Percentiles rank a stretch among this genome's conserved stretches.
Conservation (phyloP, 805 yeast genomes). For the Pichia membranifaciens region DNA sequence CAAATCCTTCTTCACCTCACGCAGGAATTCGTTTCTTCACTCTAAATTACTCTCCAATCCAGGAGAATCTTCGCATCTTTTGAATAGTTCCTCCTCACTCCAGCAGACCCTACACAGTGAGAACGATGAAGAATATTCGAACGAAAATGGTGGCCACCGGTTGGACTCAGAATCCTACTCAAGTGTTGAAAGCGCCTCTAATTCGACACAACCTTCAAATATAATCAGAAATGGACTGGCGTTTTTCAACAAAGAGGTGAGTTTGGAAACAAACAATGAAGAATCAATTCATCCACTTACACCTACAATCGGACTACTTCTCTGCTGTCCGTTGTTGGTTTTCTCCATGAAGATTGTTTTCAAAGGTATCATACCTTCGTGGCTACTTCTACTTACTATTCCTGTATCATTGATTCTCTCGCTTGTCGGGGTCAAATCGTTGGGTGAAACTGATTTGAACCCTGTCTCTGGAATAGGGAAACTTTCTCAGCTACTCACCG, state of each 20-base stretch:
- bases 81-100: not conserved
- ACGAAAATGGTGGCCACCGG: not conserved
- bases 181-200: slow-evolving; percentile 2
- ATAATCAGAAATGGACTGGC: not conserved
- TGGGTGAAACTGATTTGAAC: slow-evolving; percentile 94
- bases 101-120: not conserved
- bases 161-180: slow-evolving; percentile 5
- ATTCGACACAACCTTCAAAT: slow-evolving; percentile 1
- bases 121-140: not conserved
- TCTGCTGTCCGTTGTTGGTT: slow-evolving; percentile 65
- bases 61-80: not conserved
- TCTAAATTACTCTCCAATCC: not conserved
- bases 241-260: slow-evolving; percentile 2
- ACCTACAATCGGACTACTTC: slow-evolving; percentile 46
- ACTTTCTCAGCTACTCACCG: slow-evolving; percentile 83
- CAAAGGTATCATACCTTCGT: slow-evolving; percentile 64
- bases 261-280: slow-evolving; percentile 28
- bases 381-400: slow-evolving; percentile 63
- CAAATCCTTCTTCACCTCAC: not conserved
- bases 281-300: slow-evolving; percentile 4
- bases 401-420: slow-evolving; percentile 73
- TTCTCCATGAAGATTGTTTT: slow-evolving; percentile 61
- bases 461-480: slow-evolving; percentile 98
- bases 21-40: not conserved
- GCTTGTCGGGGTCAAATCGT: slow-evolving; percentile 82